Evolutionary conservation across 2,329 filamentous ascomycete species (phyloP).

Genomic region (Penicillium aurantiogriseum): DNA sequence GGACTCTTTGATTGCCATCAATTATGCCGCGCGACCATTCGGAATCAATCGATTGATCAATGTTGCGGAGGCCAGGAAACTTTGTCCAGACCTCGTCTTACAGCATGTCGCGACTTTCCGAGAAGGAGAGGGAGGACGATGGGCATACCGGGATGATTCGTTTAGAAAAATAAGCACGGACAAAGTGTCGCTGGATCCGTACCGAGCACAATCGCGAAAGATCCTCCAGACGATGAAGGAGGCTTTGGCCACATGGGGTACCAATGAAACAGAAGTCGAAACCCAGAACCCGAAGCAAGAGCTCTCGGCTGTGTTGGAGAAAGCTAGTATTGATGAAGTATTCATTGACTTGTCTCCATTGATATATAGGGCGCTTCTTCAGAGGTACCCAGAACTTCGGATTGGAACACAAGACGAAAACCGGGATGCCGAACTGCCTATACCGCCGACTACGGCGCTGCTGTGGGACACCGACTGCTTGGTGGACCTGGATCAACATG

Average conservation of each 20-base stretch:
- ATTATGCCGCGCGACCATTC: slow-evolving; percentile 82
- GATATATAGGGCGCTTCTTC: slow-evolving; percentile 70
- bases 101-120: slow-evolving; percentile 96
- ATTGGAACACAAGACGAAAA: slow-evolving; percentile 54
- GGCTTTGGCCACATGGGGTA: slow-evolving; percentile 54
- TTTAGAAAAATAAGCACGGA: slow-evolving; percentile 76
- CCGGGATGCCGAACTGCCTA: slow-evolving; percentile 63
- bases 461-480: slow-evolving; percentile 81
- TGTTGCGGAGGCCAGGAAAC: slow-evolving; percentile 75
- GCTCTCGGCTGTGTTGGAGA: slow-evolving; percentile 66
- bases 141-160: slow-evolving; percentile 85
- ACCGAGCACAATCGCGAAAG: slow-evolving; percentile 77
- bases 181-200: slow-evolving; percentile 93
- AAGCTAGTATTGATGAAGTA: slow-evolving; percentile 92
- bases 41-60: slow-evolving; percentile 79
- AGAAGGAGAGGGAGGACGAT: slow-evolving; percentile 78
- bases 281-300: slow-evolving; percentile 24
- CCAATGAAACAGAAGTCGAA: slow-evolving; percentile 20
- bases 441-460: slow-evolving; percentile 69
- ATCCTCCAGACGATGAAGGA: slow-evolving; percentile 80
- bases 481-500: slow-evolving; percentile 69
- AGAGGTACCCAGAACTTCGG: slow-evolving; percentile 71
- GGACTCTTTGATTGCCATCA: slow-evolving; percentile 92
- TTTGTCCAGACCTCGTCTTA: slow-evolving; percentile 77
- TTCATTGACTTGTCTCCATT: slow-evolving; percentile 89